Evolutionary conservation across 2,329 filamentous ascomycete species (phyloP).

Genomic region (Atkinsonella texensis): DNA sequence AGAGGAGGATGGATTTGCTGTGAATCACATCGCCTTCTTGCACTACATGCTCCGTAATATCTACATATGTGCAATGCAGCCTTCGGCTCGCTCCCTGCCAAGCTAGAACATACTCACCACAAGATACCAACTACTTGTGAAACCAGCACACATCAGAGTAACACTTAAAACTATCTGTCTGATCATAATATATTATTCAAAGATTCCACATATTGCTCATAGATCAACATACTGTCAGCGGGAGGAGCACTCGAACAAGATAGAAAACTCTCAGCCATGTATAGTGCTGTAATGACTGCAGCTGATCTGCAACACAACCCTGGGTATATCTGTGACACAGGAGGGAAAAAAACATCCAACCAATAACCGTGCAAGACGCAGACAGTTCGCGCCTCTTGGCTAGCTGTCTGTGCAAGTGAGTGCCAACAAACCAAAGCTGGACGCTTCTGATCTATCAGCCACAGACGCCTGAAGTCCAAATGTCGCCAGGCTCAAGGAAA

Average conservation of each 20-base stretch:
- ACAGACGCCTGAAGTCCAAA: background rate
- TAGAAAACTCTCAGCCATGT: background rate
- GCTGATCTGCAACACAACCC: background rate
- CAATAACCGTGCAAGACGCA: background rate
- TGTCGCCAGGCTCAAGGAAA: background rate
- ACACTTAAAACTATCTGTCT: too few relatives aligned
- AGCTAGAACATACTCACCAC: too few relatives aligned
- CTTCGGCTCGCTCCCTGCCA: too few relatives aligned
- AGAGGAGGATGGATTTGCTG: too few relatives aligned
- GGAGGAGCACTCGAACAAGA: background rate
- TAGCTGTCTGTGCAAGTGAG: too few relatives aligned
- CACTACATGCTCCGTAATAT: too few relatives aligned
- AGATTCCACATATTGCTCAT: background rate
- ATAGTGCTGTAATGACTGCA: background rate
- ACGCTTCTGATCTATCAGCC: slow-evolving; percentile 1
- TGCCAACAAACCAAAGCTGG: too few relatives aligned
- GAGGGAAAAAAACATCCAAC: background rate
- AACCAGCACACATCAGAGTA: too few relatives aligned
- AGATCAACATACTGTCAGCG: background rate
- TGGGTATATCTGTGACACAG: slow-evolving; percentile 2
- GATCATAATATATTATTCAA: too few relatives aligned
- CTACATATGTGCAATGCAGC: too few relatives aligned
- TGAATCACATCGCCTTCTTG: too few relatives aligned
- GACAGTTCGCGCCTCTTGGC: background rate
- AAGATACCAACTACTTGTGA: too few relatives aligned